Percentiles rank a stretch among this genome's conserved stretches.
Evolutionary conservation across 768 basidiomycete genomes (phyloP).

Genomic region (Postia placenta): DNA sequence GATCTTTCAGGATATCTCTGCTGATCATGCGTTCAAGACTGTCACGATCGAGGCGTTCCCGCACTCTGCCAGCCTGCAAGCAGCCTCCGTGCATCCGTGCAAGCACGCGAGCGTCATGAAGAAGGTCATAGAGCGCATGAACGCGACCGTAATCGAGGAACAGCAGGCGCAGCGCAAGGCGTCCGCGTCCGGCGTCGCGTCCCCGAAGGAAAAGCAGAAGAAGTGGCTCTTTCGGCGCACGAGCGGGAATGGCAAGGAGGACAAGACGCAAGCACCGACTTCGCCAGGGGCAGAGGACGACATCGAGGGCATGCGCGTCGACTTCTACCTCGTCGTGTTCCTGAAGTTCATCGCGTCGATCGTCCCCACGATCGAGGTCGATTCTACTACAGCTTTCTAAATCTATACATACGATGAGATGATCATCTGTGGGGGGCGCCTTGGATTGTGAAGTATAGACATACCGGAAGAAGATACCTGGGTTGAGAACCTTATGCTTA

Average conservation of each 20-base stretch:
- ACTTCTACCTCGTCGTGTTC: slow-evolving; percentile 97
- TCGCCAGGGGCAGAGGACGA: slow-evolving; percentile 56
- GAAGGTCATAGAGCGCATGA: slow-evolving; percentile 99
- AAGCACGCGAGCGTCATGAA: slow-evolving; percentile 99
- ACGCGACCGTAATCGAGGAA: slow-evolving; percentile 77
- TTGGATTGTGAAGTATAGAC: not conserved
- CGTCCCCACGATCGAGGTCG: slow-evolving; percentile 98
- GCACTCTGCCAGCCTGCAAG: slow-evolving; percentile 79
- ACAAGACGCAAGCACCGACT: slow-evolving; percentile 30
- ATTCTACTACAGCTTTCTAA: slow-evolving; percentile 66
- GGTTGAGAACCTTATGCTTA: slow-evolving; percentile 11
- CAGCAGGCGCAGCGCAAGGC: slow-evolving; percentile 66
- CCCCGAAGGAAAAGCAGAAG: slow-evolving; percentile 56
- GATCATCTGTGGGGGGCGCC: not conserved
- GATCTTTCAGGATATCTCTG: slow-evolving; percentile 95
- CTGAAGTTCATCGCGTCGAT: slow-evolving; percentile 99
- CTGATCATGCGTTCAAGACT: slow-evolving; percentile 97
- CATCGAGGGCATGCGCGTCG: slow-evolving; percentile 89
- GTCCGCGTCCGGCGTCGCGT: slow-evolving; percentile 22
- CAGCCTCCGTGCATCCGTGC: slow-evolving; percentile 96
- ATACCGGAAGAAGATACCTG: slow-evolving; percentile 11
- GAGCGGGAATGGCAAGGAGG: slow-evolving; percentile 51
- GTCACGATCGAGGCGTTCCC: slow-evolving; percentile 98
- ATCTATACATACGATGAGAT: no score
- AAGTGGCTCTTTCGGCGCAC: slow-evolving; percentile 80